Base-by-base conservation (phyloP, 805 yeast species). In the Ogataea ganodermae region DNA sequence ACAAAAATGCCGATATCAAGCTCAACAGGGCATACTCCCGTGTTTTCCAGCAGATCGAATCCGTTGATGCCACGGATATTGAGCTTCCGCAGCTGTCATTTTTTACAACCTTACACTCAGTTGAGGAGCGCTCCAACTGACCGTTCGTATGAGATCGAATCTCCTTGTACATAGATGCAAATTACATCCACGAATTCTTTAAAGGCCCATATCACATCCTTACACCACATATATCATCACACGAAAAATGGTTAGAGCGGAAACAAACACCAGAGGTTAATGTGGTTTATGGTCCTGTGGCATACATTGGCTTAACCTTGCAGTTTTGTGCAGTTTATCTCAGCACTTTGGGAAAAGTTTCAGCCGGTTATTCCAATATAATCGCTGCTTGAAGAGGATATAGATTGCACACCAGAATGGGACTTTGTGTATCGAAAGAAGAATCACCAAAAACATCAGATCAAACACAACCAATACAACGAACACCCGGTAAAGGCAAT, bases 1-100 rank as follows among this genome's bases (percentile, higher is more conserved):
- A 75, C 45, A 69, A 73, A 36, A 62, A 70, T 3, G 70, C 71
- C 30, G 78, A 76, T 17, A 67, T 71, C 24, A 66, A 69, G 13
- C 65, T 71, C 49, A 74, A 72, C 51, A 63, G 68, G 31, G 71
- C 60, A 55, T 55, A 61, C 61, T 50, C 71, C 50, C 57, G 68
- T 57, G 56, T 70, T 51, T 48, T 63, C 63, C 51, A 60, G 52
- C 52, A 67, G 57, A 53, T 69, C 57, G 50, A 65, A 52, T 44
- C 52, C 46, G 43, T 63, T 61, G 70, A 72, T 48, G 65, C 64
- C 13, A 47, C 61, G 18, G 73, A 68, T 49, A 58, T 74, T 32
- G 58, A 62, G 8, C 59, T 75, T 21, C 73, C 75, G 7, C 69
- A 69, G 43, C 59, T 75, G 30, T 56, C 65, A 52, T 40, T 40